These are phyloP conservation scores for Cladorrhinum sp. DNA, from an alignment of 2,329 filamentous ascomycete species.

Conservation along the genomic window DNA sequence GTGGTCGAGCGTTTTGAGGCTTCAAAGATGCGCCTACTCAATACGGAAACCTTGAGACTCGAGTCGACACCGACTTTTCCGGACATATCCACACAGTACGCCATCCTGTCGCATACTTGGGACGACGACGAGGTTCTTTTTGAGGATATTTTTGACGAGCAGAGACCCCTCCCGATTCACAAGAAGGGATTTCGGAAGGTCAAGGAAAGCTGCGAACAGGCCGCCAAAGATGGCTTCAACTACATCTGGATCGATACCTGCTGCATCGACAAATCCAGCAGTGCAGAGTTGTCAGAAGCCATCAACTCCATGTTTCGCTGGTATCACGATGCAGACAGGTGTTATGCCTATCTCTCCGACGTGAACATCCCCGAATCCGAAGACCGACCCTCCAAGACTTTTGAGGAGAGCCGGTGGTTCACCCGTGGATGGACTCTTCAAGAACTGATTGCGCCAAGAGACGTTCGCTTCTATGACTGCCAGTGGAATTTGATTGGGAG, in stretches of 20 bases:
- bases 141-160: not conserved
- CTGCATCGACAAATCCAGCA: constrained; percentile 31
- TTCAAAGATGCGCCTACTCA: constrained; percentile 4
- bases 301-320: constrained; percentile 21
- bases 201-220: not conserved
- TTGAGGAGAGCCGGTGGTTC: constrained; percentile 23
- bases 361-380: constrained; percentile 1
- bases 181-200: constrained; percentile 8
- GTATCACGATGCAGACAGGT: constrained; percentile 23
- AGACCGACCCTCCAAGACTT: not conserved
- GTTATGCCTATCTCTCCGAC: constrained; percentile 26
- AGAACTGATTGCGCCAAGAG: constrained; percentile 22
- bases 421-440: constrained; percentile 26
- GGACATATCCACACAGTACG: not conserved
- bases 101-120: constrained; percentile 8
- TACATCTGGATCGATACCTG: constrained; percentile 30
- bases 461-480: constrained; percentile 20
- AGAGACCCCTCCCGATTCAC: not conserved
- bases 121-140: constrained; percentile 6
- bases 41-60: not conserved
- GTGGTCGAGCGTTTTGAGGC: not conserved
- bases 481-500: constrained; percentile 18
- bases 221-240: not conserved
- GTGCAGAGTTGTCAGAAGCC: constrained; percentile 25
- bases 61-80: not conserved